Percentiles rank a stretch among this genome's conserved stretches.
These are phyloP conservation scores for Deakozyma indianensis DNA, from an alignment of 805 yeast genomes.

Conservation along the genomic window DNA sequence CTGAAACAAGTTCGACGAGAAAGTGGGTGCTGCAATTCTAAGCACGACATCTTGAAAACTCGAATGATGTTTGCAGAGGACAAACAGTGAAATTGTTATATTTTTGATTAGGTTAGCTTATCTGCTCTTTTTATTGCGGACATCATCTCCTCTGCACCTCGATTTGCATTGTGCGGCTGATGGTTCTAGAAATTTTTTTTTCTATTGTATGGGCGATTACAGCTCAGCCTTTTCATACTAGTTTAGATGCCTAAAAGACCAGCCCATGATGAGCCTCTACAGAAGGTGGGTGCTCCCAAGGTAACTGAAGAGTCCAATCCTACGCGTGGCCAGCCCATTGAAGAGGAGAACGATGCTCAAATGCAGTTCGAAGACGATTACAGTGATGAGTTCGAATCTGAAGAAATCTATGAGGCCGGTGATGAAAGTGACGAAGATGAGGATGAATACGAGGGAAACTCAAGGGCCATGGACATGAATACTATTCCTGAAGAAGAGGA, in stretches of 20 bases:
- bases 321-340: slow-evolving; percentile 20
- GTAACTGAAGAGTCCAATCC: slow-evolving; percentile 27
- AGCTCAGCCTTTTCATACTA: too few relatives aligned
- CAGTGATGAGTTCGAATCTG: slow-evolving; percentile 81
- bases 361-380: slow-evolving; percentile 30
- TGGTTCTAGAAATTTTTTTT: too few relatives aligned
- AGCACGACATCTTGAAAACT: too few relatives aligned
- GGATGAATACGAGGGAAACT: slow-evolving; percentile 25
- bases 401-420: slow-evolving; percentile 61
- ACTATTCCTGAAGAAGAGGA: slow-evolving; percentile 15
- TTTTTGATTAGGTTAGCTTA: too few relatives aligned
- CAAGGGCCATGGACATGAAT: slow-evolving; percentile 9
- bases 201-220: too few relatives aligned
- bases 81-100: too few relatives aligned
- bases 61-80: too few relatives aligned
- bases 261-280: slow-evolving; percentile 23
- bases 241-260: slow-evolving; percentile 42
- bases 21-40: too few relatives aligned
- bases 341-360: slow-evolving; percentile 23
- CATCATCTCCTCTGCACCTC: too few relatives aligned
- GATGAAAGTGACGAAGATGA: slow-evolving; percentile 57
- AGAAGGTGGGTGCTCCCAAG: slow-evolving; percentile 23
- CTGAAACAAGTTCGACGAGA: too few relatives aligned
- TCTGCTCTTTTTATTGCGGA: too few relatives aligned
- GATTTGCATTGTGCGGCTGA: too few relatives aligned